Evolutionary conservation across 805 yeast genomes (phyloP).

Genomic region (Candida broadrunensis): DNA sequence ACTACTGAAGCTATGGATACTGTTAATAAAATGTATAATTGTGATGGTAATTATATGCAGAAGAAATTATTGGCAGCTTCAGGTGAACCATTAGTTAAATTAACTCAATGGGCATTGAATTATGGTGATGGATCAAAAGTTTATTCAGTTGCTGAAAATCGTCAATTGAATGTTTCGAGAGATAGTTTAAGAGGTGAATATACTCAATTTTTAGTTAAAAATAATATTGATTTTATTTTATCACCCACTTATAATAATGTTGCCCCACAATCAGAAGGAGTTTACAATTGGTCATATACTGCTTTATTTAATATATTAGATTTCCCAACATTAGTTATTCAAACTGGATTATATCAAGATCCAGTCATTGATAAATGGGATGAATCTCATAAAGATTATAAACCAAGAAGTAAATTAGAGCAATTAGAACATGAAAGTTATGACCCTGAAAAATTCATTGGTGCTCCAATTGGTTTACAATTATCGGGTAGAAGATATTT

Average conservation of each 20-base stretch:
- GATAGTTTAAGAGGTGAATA: constrained; percentile 60
- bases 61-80: constrained; percentile 49
- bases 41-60: constrained; percentile 68
- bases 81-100: constrained; percentile 67
- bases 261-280: constrained; percentile 64
- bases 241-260: constrained; percentile 68
- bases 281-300: constrained; percentile 80
- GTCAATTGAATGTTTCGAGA: constrained; percentile 52
- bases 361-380: constrained; percentile 51
- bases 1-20: constrained; percentile 58
- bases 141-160: constrained; percentile 48
- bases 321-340: constrained; percentile 63
- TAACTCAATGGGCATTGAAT: constrained; percentile 60
- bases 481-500: constrained; percentile 51
- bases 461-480: constrained; percentile 57
- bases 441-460: constrained; percentile 44
- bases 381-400: constrained; percentile 22
- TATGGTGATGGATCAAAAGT: constrained; percentile 56
- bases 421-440: constrained; percentile 47
- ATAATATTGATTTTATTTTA: constrained; percentile 62
- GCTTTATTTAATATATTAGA: constrained; percentile 71
- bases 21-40: constrained; percentile 52
- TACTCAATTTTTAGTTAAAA: constrained; percentile 47
- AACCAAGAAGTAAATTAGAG: constrained; percentile 46
- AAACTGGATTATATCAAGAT: constrained; percentile 61